Conservation (phyloP, 2,329 filamentous ascomycete species). For the Thielaviopsis punctulata region DNA sequence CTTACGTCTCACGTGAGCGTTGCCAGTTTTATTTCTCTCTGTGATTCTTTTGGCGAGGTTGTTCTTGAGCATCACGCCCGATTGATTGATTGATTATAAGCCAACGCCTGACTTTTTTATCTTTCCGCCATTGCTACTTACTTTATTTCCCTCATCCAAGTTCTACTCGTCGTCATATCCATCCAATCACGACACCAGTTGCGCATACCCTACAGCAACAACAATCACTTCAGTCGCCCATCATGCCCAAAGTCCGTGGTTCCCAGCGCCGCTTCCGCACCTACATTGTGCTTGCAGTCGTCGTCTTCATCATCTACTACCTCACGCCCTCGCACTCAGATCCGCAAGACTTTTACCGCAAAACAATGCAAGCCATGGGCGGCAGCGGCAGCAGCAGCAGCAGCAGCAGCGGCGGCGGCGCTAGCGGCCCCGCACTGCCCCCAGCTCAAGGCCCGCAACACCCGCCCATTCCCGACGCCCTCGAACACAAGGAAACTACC, state of each 20-base stretch:
- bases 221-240: neutral
- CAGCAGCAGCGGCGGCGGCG: constrained; percentile 20
- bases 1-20: too few species aligned
- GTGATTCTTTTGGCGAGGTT: too few species aligned
- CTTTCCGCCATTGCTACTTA: too few species aligned
- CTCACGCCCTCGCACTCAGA: constrained; percentile 8
- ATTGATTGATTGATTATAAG: too few species aligned
- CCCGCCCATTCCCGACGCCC: constrained; percentile 39
- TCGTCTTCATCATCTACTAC: constrained; percentile 11
- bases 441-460: constrained; percentile 30
- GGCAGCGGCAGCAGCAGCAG: constrained; percentile 25
- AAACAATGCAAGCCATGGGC: constrained; percentile 39
- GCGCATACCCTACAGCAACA: too few species aligned
- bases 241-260: constrained; percentile 9
- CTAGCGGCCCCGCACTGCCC: constrained; percentile 6
- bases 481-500: constrained; percentile 23
- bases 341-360: constrained; percentile 39
- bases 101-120: too few species aligned
- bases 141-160: too few species aligned
- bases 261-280: constrained; percentile 7
- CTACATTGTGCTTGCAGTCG: constrained; percentile 5
- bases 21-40: too few species aligned
- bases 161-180: neutral
- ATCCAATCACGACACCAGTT: neutral
- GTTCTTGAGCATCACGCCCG: too few species aligned